Evolutionary conservation across 768 basidiomycete species (phyloP), one percentile per base, ranked within the genome.

Genomic region (Kwoniella newhampshirensis): DNA sequence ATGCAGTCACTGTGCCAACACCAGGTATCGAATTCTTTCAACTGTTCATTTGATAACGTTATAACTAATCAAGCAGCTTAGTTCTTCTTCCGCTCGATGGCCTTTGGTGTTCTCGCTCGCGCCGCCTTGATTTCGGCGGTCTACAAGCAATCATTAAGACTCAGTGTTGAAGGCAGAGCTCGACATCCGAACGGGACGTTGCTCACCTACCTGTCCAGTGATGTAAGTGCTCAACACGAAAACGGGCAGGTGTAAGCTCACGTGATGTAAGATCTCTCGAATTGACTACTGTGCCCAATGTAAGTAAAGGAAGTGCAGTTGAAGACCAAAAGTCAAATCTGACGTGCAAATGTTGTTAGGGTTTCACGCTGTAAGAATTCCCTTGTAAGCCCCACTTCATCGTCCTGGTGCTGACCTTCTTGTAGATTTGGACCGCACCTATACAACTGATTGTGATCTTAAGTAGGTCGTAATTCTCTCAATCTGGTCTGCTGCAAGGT

Each of bases 401-500:
- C 13, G 18, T 11, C 45, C 32, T 23, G 35, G 43, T 54, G 44
- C 57, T 43, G 12, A 53, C 27, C 35, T 25, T 40, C 6, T 35
- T 45, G 15, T 48, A 79, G 84, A 80, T 69, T 15, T 86, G 85
- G 85, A 86, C 85, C 0, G 84, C 85, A 2, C 85, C 85, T 1
- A 85, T 86, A 25, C 85, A 87, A 75, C 49, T 76, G 18, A 77
- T 77, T 0, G 77, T 86, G 45, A 85, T 84, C 58, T 71, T 86
- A 30, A 76, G 85, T 84, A 54, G 28, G 77, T 70, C n/a, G 23
- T 51, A 12, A 13, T 30, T 54, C 28, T 43, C 20, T 25, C 21
- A 51, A 32, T 53, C 26, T 63, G 46, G 7, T 41, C 26, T 63
- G 46, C 9, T 41, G 18, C 49, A 17, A 43, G 21, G 37, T 37